These are phyloP conservation scores for Scutellaria galericulata DNA, from an alignment of 257 asterid genomes.

Conservation along the genomic window DNA sequence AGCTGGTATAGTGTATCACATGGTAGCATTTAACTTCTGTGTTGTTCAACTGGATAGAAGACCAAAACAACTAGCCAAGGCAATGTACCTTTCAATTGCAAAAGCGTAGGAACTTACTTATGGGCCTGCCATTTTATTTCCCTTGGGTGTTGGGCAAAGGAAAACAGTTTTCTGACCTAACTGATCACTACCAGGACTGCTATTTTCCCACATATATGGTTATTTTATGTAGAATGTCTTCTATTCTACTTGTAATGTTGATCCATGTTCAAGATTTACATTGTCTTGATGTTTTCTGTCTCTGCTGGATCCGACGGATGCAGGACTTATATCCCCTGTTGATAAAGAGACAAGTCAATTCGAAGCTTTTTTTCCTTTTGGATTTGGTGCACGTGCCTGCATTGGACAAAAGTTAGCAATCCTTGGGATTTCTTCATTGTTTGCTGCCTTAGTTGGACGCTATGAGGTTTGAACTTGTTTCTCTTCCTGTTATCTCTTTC, in stretches of 20 bases:
- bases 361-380: slow-evolving; percentile 50
- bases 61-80: too few relatives aligned
- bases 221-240: background rate
- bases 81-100: too few relatives aligned
- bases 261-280: background rate
- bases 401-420: slow-evolving; percentile 48
- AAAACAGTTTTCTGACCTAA: too few relatives aligned
- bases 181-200: too few relatives aligned
- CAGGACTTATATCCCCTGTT: slow-evolving; percentile 29
- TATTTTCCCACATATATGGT: background rate
- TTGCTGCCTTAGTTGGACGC: slow-evolving; percentile 43
- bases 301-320: slow-evolving; percentile 20
- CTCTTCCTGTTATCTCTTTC: background rate
- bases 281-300: slow-evolving; percentile 22
- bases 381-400: slow-evolving; percentile 55
- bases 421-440: slow-evolving; percentile 43
- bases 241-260: background rate
- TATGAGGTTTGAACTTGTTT: slow-evolving; percentile 40
- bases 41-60: too few relatives aligned
- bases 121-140: too few relatives aligned
- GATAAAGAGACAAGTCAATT: slow-evolving; percentile 33
- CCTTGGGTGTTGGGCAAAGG: too few relatives aligned
- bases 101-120: too few relatives aligned
- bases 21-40: too few relatives aligned
- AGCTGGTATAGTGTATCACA: too few relatives aligned